phyloP scores from a whole-genome alignment of 2,329 filamentous ascomycete genomes.

The Lachnellula willkommii region DNA sequence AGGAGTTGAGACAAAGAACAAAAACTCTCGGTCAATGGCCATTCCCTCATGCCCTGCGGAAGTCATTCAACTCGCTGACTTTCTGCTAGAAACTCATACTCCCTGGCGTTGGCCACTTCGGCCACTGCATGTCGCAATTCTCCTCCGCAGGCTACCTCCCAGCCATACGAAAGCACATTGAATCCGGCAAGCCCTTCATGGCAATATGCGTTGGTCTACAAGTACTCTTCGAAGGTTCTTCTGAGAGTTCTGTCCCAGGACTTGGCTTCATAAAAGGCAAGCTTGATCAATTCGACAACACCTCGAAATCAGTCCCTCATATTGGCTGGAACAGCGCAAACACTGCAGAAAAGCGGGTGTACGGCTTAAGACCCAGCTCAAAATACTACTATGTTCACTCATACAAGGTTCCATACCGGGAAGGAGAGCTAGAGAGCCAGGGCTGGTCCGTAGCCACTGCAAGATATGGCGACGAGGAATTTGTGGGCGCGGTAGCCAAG shows the following conservation, averaged over 20 bases:
- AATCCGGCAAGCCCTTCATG: slow-evolving; percentile 93
- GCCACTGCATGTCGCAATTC: slow-evolving; percentile 86
- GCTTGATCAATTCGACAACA: slow-evolving; percentile 71
- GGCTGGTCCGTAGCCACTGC: slow-evolving; percentile 93
- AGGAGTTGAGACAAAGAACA: background rate
- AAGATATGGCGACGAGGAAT: slow-evolving; percentile 80
- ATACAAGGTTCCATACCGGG: slow-evolving; percentile 73
- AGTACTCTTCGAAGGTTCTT: slow-evolving; percentile 80
- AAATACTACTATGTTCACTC: slow-evolving; percentile 99
- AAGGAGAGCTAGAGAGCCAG: slow-evolving; percentile 67
- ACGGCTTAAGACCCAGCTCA: slow-evolving; percentile 70
- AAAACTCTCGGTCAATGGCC: background rate
- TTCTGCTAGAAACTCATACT: slow-evolving; percentile 75
- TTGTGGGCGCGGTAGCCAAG: slow-evolving; percentile 82
- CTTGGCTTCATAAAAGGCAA: slow-evolving; percentile 67
- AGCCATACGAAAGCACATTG: slow-evolving; percentile 76
- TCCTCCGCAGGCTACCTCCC: slow-evolving; percentile 75
- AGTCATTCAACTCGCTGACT: background rate
- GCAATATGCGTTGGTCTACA: slow-evolving; percentile 94
- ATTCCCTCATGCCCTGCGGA: background rate
- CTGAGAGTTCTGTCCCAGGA: slow-evolving; percentile 70
- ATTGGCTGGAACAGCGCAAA: slow-evolving; percentile 97
- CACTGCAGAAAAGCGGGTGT: slow-evolving; percentile 57
- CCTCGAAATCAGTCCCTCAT: slow-evolving; percentile 87
- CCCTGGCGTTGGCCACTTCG: slow-evolving; percentile 95